A percentile compares a stretch with the other conserved stretches of the same genome.
Conservation (phyloP, 768 basidiomycete species). For the Candolleomyces aberdarensis region DNA sequence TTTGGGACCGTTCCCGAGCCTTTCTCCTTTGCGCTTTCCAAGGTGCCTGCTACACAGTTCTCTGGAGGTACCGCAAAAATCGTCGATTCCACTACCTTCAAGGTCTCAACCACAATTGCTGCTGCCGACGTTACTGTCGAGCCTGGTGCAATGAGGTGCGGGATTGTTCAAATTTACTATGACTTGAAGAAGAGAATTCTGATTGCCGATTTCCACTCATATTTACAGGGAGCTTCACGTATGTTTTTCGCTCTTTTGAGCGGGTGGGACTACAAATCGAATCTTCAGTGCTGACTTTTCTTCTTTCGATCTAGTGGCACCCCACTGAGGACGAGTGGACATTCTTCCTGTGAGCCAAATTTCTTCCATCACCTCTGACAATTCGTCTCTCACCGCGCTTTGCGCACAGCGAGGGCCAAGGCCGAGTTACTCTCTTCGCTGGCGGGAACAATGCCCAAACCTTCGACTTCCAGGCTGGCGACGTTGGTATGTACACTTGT, state of each 20-base stretch:
- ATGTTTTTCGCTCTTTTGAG: conserved; percentile 12
- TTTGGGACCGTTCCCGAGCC: conserved; percentile 43
- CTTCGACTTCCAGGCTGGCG: conserved; percentile 60
- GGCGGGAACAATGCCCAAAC: conserved; percentile 50
- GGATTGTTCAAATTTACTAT: neutral
- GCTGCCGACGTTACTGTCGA: conserved; percentile 57
- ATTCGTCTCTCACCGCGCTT: neutral
- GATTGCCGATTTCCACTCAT: neutral
- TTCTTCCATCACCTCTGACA: neutral
- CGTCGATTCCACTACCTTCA: conserved; percentile 51
- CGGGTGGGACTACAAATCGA: neutral
- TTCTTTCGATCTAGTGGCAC: conserved; percentile 50
- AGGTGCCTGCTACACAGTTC: conserved; percentile 39
- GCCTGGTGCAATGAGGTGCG: conserved; percentile 52
- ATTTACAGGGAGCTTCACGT: conserved; percentile 52
- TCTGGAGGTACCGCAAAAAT: conserved; percentile 49
- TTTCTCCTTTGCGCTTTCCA: conserved; percentile 46
- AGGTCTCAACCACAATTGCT: conserved; percentile 48
- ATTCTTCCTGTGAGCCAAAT: conserved; percentile 46
- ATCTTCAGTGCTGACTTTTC: neutral
- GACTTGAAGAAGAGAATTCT: neutral
- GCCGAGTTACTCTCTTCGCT: conserved; percentile 56
- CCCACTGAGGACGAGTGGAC: conserved; percentile 67
- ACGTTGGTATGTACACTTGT: conserved; percentile 41
- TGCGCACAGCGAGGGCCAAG: conserved; percentile 43